phyloP scores from a whole-genome alignment of 306 rosid species.

The Quillaja saponaria region DNA sequence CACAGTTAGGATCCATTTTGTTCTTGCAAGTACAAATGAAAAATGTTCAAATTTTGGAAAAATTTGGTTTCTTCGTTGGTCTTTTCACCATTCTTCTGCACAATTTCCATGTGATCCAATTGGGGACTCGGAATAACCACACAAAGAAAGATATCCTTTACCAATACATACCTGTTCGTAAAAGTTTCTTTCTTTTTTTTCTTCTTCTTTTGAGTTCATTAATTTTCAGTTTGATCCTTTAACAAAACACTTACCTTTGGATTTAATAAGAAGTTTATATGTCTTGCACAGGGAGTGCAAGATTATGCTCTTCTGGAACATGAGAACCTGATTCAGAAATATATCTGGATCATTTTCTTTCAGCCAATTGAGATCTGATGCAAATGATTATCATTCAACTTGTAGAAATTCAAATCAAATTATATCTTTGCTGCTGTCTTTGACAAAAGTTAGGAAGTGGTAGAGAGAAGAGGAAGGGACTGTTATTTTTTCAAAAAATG shows the following conservation, averaged over 20 bases:
- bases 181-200: too few species aligned
- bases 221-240: background rate
- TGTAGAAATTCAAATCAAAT: background rate
- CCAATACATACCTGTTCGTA: too few species aligned
- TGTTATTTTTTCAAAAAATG: conserved; percentile 4
- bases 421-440: conserved; percentile 19
- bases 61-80: too few species aligned
- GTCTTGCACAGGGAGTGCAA: background rate
- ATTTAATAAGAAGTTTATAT: conserved; percentile 11
- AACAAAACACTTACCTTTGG: background rate
- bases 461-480: conserved; percentile 21
- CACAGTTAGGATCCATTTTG: too few species aligned
- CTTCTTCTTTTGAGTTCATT: too few species aligned
- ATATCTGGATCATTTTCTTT: background rate
- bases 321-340: background rate
- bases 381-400: background rate
- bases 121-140: too few species aligned
- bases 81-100: too few species aligned
- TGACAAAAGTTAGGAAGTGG: conserved; percentile 6
- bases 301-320: conserved; percentile 3
- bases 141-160: too few species aligned
- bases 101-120: too few species aligned
- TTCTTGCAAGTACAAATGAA: too few species aligned
- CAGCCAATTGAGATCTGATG: conserved; percentile 1
- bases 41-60: too few species aligned